These are phyloP conservation scores for Russula emetica DNA, from an alignment of 768 basidiomycete genomes.

Conservation along the genomic window DNA sequence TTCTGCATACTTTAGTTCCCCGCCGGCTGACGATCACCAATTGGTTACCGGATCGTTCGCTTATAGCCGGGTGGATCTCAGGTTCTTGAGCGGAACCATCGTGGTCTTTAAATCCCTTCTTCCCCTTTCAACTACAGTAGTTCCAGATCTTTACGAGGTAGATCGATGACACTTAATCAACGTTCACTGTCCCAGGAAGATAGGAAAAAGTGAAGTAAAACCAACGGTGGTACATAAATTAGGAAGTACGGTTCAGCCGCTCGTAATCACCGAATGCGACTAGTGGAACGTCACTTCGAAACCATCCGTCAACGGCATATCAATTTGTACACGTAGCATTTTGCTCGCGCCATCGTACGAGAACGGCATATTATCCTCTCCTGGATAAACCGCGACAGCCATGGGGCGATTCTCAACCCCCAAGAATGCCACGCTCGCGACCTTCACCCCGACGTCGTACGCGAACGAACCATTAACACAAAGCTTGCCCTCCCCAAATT, in stretches of 20 bases:
- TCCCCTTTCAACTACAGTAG: too few species aligned
- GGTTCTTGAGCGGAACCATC: too few species aligned
- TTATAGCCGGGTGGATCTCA: too few species aligned
- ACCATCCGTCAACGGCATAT: conserved; percentile 35
- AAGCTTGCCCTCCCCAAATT: conserved; percentile 32
- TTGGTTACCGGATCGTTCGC: too few species aligned
- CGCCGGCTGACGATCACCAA: too few species aligned
- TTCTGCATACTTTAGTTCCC: too few species aligned
- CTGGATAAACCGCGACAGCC: conserved; percentile 29
- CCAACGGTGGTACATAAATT: background rate
- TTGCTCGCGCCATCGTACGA: conserved; percentile 39
- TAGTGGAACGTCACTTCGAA: conserved; percentile 31
- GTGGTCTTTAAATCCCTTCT: too few species aligned
- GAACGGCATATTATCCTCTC: conserved; percentile 26
- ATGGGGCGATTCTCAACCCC: conserved; percentile 31
- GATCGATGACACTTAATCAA: too few species aligned
- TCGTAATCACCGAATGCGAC: background rate
- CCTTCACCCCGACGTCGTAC: conserved; percentile 33
- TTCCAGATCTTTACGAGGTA: too few species aligned
- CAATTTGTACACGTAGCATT: conserved; percentile 45
- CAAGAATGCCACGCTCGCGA: conserved; percentile 37
- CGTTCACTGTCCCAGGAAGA: too few species aligned
- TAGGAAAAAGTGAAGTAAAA: too few species aligned
- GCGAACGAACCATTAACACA: conserved; percentile 34
- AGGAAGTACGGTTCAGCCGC: background rate